Evolutionary conservation across 352 stramenopile genomes (phyloP), one percentile per base, ranked within the genome.

Genomic region (Pythium aquatile): DNA sequence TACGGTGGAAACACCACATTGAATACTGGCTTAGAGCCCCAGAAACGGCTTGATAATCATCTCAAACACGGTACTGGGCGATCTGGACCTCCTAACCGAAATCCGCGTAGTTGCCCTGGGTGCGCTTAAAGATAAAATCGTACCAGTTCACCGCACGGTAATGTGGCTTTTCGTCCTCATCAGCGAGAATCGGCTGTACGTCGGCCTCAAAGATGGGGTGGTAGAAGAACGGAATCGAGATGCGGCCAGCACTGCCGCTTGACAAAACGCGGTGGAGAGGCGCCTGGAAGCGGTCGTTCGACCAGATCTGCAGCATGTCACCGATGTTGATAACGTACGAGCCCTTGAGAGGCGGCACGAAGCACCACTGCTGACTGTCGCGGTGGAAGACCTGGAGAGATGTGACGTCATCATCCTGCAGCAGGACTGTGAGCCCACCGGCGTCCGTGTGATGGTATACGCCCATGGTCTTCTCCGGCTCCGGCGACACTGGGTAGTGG

Each of bases 41-140:
- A 24, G 20, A 24, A 24, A 24, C 20, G 20, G 20, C 20, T 24
- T 1, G 32, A 37, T 6, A 3, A 37, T 37, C 10, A 37, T 37
- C 13, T 44, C 55, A 37, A 14, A 65, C 48, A 0, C 44, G 56
- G 42, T 72, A 98, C 61, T 97, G 75, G 29, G 73, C 75, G 55
- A 97, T 97, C 78, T 98, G 91, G 67, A 97, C 91, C 63, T 98
- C 94, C 13, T 88, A 73, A 24, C 94, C 94, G 13, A 91, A 58
- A 74, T 98, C 86, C 1, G 85, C 90, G 65, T 96, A 92, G 72
- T 98, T 88, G 48, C 94, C 92, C 29, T 88, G 80, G 76, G 96
- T 94, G 26, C 93, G 83, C 42, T 88, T 64, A 42, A 81, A 68
- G 52, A 89, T 79, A 67, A 94, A 98, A 42, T 97, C 90, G 29